Evolutionary conservation across 768 basidiomycete genomes (phyloP).

Genomic region (Galerina marginata): DNA sequence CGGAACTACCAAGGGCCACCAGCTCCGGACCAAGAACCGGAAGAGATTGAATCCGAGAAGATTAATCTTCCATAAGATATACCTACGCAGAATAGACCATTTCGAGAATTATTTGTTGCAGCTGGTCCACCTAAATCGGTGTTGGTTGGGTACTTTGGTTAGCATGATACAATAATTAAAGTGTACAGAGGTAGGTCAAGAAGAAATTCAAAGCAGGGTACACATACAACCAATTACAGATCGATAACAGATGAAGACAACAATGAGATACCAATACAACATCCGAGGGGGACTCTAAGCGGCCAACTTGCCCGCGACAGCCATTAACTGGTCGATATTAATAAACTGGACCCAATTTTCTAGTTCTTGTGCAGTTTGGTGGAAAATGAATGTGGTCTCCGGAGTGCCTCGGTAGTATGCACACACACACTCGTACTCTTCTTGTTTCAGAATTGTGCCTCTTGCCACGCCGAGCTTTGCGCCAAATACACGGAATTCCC

Average conservation of each 20-base stretch:
- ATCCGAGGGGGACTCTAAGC: slow-evolving; percentile 42
- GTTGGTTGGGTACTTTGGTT: too few species aligned
- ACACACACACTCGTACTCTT: slow-evolving; percentile 77
- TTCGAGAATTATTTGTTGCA: neutral
- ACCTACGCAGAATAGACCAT: neutral
- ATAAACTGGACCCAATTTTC: slow-evolving; percentile 87
- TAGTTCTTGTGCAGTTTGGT: slow-evolving; percentile 67
- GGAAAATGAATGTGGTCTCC: slow-evolving; percentile 74
- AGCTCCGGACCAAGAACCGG: slow-evolving; percentile 18
- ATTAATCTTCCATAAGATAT: neutral
- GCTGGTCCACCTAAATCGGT: neutral
- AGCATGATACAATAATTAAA: too few species aligned
- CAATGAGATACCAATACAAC: slow-evolving; percentile 5
- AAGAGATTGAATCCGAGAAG: slow-evolving; percentile 2
- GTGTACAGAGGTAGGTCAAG: neutral
- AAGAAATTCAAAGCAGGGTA: neutral
- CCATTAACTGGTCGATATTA: slow-evolving; percentile 81
- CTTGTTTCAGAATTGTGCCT: slow-evolving; percentile 57
- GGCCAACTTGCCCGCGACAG: slow-evolving; percentile 75
- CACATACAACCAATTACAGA: neutral
- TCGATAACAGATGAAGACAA: slow-evolving; percentile 5
- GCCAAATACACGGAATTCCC: slow-evolving; percentile 87
- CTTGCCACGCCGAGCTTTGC: slow-evolving; percentile 74
- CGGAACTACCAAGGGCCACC: slow-evolving; percentile 51
- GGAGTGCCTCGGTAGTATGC: slow-evolving; percentile 76